Conservation (phyloP, 768 basidiomycete species). For the Leccinum rimulosum region DNA sequence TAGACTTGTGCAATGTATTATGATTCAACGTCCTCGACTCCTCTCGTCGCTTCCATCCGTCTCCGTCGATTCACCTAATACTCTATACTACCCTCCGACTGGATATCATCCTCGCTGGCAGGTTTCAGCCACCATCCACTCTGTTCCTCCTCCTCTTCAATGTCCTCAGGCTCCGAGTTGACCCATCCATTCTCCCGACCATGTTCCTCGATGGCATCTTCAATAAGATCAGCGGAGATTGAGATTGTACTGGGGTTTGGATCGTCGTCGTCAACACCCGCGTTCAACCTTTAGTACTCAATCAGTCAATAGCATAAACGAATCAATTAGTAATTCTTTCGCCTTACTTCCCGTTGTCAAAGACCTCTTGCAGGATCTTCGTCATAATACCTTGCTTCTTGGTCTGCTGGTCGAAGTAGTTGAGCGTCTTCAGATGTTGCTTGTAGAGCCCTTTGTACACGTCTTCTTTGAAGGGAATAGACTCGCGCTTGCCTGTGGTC, state of each 20-base stretch:
- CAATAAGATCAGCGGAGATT: neutral
- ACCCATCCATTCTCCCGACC: neutral
- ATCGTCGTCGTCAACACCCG: neutral
- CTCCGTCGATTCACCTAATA: too few species aligned
- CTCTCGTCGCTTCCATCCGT: too few species aligned
- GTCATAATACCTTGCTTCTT: neutral
- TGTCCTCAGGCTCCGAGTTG: neutral
- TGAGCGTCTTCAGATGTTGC: neutral
- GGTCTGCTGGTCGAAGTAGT: neutral
- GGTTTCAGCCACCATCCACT: neutral
- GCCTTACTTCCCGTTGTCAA: neutral
- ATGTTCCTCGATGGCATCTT: neutral
- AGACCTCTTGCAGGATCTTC: neutral
- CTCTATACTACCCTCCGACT: too few species aligned
- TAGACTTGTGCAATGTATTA: too few species aligned
- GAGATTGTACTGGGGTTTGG: neutral
- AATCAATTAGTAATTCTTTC: too few species aligned
- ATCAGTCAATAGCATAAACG: neutral
- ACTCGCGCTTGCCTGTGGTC: neutral
- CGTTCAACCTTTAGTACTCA: neutral
- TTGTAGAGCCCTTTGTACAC: neutral
- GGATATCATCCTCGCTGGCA: too few species aligned
- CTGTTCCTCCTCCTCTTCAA: neutral
- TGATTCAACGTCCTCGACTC: too few species aligned
- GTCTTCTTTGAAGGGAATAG: neutral